Percentiles rank a stretch among this genome's conserved stretches.
These are phyloP conservation scores for Ceratobasidium sp. DNA, from an alignment of 1,284 basidiomycete genomes.

Conservation along the genomic window DNA sequence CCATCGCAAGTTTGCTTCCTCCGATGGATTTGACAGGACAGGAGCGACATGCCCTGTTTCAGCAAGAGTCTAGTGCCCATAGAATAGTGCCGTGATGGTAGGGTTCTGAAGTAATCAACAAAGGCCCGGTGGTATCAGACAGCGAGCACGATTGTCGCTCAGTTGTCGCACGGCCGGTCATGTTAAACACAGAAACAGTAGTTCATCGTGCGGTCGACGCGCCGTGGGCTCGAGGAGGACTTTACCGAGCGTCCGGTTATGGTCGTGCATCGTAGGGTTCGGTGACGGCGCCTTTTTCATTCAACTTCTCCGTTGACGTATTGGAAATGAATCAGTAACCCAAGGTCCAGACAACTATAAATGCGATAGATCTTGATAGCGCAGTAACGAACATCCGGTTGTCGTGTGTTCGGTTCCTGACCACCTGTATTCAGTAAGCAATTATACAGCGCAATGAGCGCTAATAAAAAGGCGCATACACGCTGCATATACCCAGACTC, in stretches of 20 bases:
- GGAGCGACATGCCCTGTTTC: constrained; percentile 34
- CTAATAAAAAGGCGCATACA: background rate
- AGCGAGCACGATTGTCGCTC: background rate
- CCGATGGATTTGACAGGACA: too few species aligned
- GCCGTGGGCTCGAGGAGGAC: constrained; percentile 7
- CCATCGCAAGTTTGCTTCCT: too few species aligned
- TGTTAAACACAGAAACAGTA: constrained; percentile 4
- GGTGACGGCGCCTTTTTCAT: constrained; percentile 17
- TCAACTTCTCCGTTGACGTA: constrained; percentile 2
- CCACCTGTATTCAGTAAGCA: too few species aligned
- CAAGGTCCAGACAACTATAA: background rate
- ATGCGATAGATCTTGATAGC: constrained; percentile 3
- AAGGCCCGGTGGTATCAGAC: background rate
- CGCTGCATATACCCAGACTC: background rate
- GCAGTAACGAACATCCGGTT: background rate
- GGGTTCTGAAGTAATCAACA: background rate
- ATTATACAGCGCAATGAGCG: background rate
- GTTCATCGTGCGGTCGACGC: constrained; percentile 6
- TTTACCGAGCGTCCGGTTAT: background rate
- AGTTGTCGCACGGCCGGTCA: constrained; percentile 6
- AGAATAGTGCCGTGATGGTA: constrained; percentile 1
- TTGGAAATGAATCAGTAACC: background rate
- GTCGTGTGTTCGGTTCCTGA: too few species aligned
- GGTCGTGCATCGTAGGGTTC: background rate
- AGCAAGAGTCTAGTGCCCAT: constrained; percentile 8